A percentile compares a stretch with the other conserved stretches of the same genome.
Conservation (phyloP, 1,139 yeast species). For the Pichia sp. region DNA sequence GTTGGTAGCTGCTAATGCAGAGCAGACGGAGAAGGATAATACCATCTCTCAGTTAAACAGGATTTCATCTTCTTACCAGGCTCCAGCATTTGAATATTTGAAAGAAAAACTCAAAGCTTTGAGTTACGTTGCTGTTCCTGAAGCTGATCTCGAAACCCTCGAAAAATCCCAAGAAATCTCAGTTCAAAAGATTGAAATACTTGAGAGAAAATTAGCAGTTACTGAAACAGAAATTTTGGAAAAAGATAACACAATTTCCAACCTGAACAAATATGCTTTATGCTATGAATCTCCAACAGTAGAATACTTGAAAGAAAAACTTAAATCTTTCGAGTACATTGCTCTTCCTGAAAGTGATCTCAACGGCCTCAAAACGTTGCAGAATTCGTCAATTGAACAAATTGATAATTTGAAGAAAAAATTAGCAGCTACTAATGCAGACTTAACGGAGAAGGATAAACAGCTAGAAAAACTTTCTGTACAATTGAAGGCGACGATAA, state of each 20-base stretch:
- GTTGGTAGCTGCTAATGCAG: neutral
- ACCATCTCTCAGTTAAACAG: neutral
- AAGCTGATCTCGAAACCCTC: neutral
- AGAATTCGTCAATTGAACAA: neutral
- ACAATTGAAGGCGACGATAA: neutral
- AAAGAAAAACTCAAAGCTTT: conserved; percentile 5
- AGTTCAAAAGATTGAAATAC: neutral
- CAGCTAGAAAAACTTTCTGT: neutral
- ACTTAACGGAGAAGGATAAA: conserved; percentile 6
- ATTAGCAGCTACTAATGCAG: neutral
- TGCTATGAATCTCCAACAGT: conserved; percentile 12
- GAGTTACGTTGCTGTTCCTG: neutral
- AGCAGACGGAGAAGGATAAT: neutral
- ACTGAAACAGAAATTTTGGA: neutral
- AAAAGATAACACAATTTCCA: neutral
- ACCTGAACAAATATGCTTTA: neutral
- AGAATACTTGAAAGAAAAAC: conserved; percentile 24
- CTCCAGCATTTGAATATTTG: conserved; percentile 25
- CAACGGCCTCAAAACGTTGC: neutral
- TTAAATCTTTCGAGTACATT: neutral
- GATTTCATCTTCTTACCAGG: neutral
- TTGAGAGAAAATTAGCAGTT: neutral
- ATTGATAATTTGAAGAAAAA: conserved; percentile 1
- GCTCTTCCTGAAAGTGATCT: neutral
- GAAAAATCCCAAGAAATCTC: neutral